These are phyloP conservation scores for Petrea volubilis DNA, from an alignment of 257 asterid species.

Conservation along the genomic window DNA sequence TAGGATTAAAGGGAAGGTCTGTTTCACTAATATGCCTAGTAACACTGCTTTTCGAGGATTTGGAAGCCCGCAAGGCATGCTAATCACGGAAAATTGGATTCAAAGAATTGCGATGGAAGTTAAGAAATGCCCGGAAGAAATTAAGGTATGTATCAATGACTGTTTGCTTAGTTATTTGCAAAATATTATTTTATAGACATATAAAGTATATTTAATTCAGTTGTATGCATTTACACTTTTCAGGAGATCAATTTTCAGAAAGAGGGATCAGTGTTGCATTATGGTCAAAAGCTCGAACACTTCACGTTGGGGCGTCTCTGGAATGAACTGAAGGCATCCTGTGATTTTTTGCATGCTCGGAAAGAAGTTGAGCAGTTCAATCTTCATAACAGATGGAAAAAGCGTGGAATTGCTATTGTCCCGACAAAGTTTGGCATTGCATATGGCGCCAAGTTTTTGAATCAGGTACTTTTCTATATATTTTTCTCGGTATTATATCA, in stretches of 20 bases:
- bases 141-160: constrained; percentile 53
- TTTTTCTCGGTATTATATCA: too few relatives aligned
- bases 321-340: constrained; percentile 75
- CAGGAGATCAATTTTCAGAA: constrained; percentile 89
- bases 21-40: constrained; percentile 94
- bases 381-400: constrained; percentile 75
- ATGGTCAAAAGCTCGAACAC: constrained; percentile 71
- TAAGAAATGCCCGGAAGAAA: constrained; percentile 82
- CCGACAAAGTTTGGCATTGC: constrained; percentile 97
- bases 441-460: constrained; percentile 83
- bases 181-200: background rate
- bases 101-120: constrained; percentile 86
- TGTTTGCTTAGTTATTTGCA: constrained; percentile 1
- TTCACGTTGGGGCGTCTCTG: constrained; percentile 78
- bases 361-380: constrained; percentile 74
- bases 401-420: constrained; percentile 83
- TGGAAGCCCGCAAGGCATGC: constrained; percentile 99
- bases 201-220: background rate
- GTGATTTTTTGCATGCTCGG: constrained; percentile 46
- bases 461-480: constrained; percentile 75
- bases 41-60: constrained; percentile 98
- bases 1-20: constrained; percentile 72
- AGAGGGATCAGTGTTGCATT: constrained; percentile 85
- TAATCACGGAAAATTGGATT: constrained; percentile 94
- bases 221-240: constrained; percentile 26